These are phyloP conservation scores for Penicillium sp. DNA, from an alignment of 2,329 filamentous ascomycete genomes.

Conservation along the genomic window DNA sequence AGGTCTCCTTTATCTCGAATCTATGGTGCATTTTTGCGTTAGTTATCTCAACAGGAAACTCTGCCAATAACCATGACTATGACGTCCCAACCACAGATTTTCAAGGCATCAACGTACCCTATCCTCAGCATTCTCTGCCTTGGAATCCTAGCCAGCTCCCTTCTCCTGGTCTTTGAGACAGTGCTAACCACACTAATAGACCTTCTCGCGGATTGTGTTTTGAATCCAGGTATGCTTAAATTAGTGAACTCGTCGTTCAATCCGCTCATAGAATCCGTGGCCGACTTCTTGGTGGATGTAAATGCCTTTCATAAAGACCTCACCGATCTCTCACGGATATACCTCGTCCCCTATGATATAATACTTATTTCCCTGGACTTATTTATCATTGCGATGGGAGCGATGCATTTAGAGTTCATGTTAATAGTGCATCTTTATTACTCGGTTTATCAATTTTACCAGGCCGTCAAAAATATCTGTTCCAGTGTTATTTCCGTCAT, in stretches of 20 bases:
- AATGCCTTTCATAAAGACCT: neutral
- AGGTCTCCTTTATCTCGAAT: no score
- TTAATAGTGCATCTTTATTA: neutral
- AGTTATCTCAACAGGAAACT: neutral
- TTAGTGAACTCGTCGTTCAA: neutral
- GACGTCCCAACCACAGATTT: neutral
- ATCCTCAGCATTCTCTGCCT: neutral
- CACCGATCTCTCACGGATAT: neutral
- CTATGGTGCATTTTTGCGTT: no score
- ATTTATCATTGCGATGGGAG: neutral
- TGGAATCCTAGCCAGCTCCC: neutral
- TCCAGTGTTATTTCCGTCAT: neutral
- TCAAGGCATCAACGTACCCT: neutral
- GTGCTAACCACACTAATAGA: neutral
- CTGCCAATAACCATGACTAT: neutral
- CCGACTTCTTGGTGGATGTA: neutral
- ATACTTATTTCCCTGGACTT: neutral
- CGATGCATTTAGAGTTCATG: neutral
- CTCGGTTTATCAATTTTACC: neutral
- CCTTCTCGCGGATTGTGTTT: neutral
- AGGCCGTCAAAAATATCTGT: neutral
- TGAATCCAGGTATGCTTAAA: neutral
- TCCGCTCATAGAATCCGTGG: neutral
- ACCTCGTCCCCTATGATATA: neutral
- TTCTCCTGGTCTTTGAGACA: neutral